Base-by-base conservation (phyloP, 768 basidiomycete species). In the Xerocomus potaroensis region DNA sequence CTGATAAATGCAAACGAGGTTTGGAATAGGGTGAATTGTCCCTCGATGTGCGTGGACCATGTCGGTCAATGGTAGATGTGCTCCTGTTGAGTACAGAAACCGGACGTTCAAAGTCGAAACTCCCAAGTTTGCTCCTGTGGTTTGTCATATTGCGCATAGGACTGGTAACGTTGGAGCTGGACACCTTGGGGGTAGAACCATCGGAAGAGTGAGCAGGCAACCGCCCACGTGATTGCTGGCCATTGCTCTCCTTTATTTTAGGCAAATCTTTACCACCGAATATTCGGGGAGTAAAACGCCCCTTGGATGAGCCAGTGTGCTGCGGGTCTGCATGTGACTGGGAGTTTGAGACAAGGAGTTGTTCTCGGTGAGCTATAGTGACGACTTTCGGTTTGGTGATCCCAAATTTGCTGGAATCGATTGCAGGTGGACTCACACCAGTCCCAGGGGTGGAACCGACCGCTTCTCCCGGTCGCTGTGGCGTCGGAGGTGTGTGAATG, bases 61-160 rank as follows among this genome's bases (percentile, higher is more conserved):
- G 50, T 33, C 44, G 55, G 43, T 65, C 55, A 12, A 63, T 35
- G 21, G 59, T 63, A 10, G 66, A 67, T 37, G 27, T 54, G 15
- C 62, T 64, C 48, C 52, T 51, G 44, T 66, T 68, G 41, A 68
- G 58, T 2, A 53, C 53, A n/a, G 66, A 66, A 12, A 78, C 74
- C 0, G 85, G 84, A 29, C 84, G 72, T 63, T 87, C 86, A 54
- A 87, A 87, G 58, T 87, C 85, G 60, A 87, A 87, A 56, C 80
- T 84, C 5, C 84, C 84, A 52, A 84, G 83, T 58, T 84, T 83
- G 33, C 70, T 76, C 2, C 76, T 66, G 40, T 75, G 72, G 24
- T 57, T 69, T 19, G 54, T 57, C 43, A 69, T 65, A 34, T 64
- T 65, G 48, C 65, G 65, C 10, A 35, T 39, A 27, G 42, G 50